These are phyloP conservation scores for Malus hybrid DNA, from an alignment of 331 rosid genomes.

Conservation along the genomic window DNA sequence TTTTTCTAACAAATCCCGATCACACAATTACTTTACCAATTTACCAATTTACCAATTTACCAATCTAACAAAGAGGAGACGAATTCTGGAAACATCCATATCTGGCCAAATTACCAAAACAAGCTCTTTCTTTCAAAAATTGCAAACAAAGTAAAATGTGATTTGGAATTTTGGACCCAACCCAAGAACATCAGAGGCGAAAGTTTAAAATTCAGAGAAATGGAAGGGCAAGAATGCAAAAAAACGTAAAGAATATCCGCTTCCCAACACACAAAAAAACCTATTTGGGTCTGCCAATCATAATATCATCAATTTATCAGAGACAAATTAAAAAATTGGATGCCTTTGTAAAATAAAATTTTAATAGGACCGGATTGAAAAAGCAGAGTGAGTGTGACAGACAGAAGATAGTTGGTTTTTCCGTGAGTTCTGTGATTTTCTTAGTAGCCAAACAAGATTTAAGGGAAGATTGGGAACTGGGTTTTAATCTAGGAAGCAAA, in stretches of 20 bases:
- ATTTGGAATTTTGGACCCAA: neutral
- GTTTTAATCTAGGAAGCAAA: neutral
- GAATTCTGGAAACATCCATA: neutral
- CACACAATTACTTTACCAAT: neutral
- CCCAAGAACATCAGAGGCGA: neutral
- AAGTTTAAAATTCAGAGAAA: neutral
- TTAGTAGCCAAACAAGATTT: constrained; percentile 1
- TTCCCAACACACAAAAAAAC: neutral
- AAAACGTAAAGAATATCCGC: neutral
- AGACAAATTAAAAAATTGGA: no score
- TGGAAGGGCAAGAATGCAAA: constrained; percentile 1
- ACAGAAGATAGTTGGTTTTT: neutral
- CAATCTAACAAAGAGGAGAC: neutral
- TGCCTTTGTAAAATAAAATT: no score
- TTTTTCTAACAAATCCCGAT: neutral
- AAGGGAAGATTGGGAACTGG: neutral
- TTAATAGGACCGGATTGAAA: no score
- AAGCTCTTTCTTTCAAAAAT: neutral
- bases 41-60: neutral
- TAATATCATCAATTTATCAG: neutral
- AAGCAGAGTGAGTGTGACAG: no score
- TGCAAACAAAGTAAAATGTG: neutral
- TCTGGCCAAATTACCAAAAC: no score
- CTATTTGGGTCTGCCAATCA: neutral
- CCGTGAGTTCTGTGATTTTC: neutral